Conservation (phyloP, 257 asterid genomes). For the Echium plantagineum region DNA sequence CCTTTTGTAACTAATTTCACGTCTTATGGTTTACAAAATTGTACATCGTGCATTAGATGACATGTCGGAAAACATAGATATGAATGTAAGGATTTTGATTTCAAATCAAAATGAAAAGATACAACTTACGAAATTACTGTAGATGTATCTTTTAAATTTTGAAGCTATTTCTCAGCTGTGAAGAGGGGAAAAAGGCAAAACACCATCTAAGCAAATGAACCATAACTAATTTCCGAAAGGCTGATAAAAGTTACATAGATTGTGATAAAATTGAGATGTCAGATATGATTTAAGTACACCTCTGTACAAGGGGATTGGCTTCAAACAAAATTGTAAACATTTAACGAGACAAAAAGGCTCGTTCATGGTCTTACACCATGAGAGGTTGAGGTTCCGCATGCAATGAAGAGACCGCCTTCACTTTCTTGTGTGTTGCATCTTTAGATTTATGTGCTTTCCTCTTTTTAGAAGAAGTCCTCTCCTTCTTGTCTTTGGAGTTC, state of each 20-base stretch:
- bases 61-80: no score
- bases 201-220: neutral
- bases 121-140: no score
- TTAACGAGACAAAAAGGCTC: neutral
- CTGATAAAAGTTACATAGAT: neutral
- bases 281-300: neutral
- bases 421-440: slow-evolving; percentile 41
- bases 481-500: slow-evolving; percentile 12
- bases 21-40: no score
- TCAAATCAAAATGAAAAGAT: no score
- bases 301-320: neutral
- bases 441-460: slow-evolving; percentile 41
- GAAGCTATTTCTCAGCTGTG: no score
- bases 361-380: slow-evolving; percentile 13
- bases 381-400: slow-evolving; percentile 25
- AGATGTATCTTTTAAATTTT: no score
- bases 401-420: slow-evolving; percentile 29
- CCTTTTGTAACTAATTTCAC: no score
- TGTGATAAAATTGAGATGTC: neutral
- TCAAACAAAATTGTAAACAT: neutral
- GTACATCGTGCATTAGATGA: no score
- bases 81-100: no score
- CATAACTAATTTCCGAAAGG: neutral
- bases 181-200: neutral
- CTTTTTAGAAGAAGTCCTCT: slow-evolving; percentile 33